Evolutionary conservation across 768 basidiomycete genomes (phyloP).

Genomic region (Ramaria sp.): DNA sequence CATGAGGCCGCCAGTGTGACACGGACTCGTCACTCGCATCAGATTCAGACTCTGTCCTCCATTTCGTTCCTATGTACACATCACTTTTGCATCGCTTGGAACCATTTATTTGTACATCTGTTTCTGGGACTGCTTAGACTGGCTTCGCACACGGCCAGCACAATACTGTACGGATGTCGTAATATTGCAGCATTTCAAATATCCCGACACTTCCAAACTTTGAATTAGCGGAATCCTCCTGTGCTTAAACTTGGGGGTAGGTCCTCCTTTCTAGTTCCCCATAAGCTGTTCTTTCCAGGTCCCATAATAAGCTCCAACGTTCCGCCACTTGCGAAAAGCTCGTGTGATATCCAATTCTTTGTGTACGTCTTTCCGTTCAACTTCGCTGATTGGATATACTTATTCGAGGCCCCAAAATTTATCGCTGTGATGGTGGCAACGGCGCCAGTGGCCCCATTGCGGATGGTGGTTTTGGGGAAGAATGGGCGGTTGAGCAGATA

Average conservation of each 20-base stretch:
- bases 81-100: too few relatives aligned
- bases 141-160: neutral
- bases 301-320: constrained; percentile 12
- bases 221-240: neutral
- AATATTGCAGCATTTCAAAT: neutral
- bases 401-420: constrained; percentile 14
- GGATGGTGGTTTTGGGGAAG: constrained; percentile 11
- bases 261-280: constrained; percentile 10
- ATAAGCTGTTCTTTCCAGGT: constrained; percentile 1
- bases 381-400: constrained; percentile 13
- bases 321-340: constrained; percentile 11
- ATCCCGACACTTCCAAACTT: neutral
- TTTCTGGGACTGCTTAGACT: neutral
- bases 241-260: constrained; percentile 10
- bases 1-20: too few relatives aligned
- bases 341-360: constrained; percentile 12
- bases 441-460: constrained; percentile 7
- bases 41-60: too few relatives aligned
- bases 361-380: constrained; percentile 11
- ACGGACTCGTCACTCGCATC: too few relatives aligned
- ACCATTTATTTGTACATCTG: too few relatives aligned
- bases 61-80: too few relatives aligned
- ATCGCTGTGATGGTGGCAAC: constrained; percentile 7
- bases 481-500: constrained; percentile 13
- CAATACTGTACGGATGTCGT: neutral